phyloP scores from a whole-genome alignment of 495 filamentous ascomycete species.

The Chaetomidium leptoderma region DNA sequence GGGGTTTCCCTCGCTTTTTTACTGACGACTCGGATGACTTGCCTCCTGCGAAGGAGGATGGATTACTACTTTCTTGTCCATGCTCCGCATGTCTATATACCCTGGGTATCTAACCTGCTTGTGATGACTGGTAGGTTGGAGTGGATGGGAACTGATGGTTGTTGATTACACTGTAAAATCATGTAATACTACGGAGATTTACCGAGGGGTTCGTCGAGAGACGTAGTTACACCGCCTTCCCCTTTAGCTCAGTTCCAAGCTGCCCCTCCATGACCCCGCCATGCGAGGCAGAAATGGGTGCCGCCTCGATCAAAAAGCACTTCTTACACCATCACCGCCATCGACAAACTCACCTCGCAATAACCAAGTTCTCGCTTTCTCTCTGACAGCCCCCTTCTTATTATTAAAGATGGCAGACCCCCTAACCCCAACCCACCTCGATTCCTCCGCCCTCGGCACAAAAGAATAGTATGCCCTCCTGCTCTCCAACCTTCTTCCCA shows the following conservation, averaged over 20 bases:
- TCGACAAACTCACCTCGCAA: neutral
- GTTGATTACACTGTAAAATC: neutral
- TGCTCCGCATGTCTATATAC: constrained; percentile 14
- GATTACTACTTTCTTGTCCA: constrained; percentile 10
- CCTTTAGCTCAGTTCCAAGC: neutral
- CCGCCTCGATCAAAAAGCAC: too few species aligned
- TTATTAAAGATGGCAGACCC: constrained; percentile 3
- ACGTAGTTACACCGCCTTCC: constrained; percentile 22
- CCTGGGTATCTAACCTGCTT: constrained; percentile 4
- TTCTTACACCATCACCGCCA: neutral
- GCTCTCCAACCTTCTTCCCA: neutral
- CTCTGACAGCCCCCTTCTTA: neutral
- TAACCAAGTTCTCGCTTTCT: neutral
- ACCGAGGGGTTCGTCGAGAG: too few species aligned
- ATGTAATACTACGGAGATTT: too few species aligned
- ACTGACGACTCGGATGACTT: constrained; percentile 10
- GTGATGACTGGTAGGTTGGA: neutral
- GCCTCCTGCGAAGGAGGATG: neutral
- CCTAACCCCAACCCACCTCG: constrained; percentile 44
- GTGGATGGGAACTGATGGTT: neutral
- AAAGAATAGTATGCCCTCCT: constrained; percentile 56
- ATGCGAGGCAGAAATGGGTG: constrained; percentile 11
- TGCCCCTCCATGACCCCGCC: constrained; percentile 27
- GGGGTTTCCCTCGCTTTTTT: constrained; percentile 8
- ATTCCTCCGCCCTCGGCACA: constrained; percentile 62